phyloP scores from a whole-genome alignment of 2,329 filamentous ascomycete species.

The Sporothrix sp. region DNA sequence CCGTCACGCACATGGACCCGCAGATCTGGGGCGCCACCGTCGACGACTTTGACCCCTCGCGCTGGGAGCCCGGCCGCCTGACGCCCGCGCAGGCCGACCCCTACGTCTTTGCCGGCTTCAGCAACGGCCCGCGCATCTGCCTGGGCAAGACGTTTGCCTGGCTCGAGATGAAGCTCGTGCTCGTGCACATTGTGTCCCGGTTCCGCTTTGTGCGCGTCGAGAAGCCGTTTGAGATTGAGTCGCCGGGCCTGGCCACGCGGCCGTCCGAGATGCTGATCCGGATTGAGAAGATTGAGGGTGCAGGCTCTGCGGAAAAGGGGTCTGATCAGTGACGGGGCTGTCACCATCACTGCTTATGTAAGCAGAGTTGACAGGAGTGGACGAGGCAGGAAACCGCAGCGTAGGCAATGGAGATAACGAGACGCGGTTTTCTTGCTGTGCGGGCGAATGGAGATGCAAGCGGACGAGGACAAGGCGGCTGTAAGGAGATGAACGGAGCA shows the following conservation, averaged over 20 bases:
- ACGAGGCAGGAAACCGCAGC: no score
- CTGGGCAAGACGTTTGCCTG: constrained; percentile 21
- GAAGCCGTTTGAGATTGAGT: constrained; percentile 10
- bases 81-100: constrained; percentile 21
- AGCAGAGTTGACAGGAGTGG: no score
- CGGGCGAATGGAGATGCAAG: no score
- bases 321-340: no score
- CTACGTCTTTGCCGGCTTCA: constrained; percentile 24
- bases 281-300: constrained; percentile 4
- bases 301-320: no score
- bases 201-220: constrained; percentile 11
- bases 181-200: constrained; percentile 18
- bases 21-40: constrained; percentile 31
- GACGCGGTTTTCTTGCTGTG: no score
- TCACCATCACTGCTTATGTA: no score
- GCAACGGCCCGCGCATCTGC: constrained; percentile 23
- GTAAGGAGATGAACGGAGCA: no score
- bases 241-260: constrained; percentile 8
- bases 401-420: no score
- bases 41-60: constrained; percentile 28
- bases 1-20: constrained; percentile 28
- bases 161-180: constrained; percentile 22
- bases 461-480: no score
- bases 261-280: constrained; percentile 4
- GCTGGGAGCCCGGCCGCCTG: constrained; percentile 25